Evolutionary conservation across 1,284 basidiomycete genomes (phyloP), one percentile per base, ranked within the genome.

Genomic region (Sporisorium reilianum): DNA sequence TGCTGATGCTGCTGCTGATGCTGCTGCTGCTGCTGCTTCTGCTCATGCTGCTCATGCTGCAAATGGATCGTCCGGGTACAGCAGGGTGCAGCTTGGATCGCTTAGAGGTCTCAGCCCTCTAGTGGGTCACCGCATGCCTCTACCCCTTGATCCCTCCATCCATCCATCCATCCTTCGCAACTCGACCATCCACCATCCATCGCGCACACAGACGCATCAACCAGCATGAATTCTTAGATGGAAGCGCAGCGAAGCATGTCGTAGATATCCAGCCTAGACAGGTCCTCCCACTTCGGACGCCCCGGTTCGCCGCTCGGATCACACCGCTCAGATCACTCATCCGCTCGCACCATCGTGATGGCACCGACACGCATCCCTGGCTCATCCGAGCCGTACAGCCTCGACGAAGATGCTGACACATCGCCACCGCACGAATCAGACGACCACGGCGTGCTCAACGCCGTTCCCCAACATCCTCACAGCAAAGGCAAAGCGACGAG

Each of bases 391-490:
- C 56, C 60, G 14, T 58, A 59, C 23, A 36, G 25, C 5, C 14
- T 56, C 18, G 52, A 62, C 2, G 41, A 36, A 7, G 53, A 55
- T 23, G 55, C 23, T 26, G 50, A 50, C 11, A n/a, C 44, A 22
- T 48, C 57, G 28, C 18, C 50, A 7, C n/a, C 16, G 3, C 42
- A 8, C 16, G 20, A 6, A 10, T 38, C 45, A 12, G 52, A 52
- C 9, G 42, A n/a, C 46, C 28, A 54, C 1, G 41, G 20, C 3
- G 26, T 50, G 11, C 62, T 70, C 44, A 56, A 52, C 25, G 32
- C 49, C 3, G 49, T 66, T 11, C 69, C 69, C 41, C 28, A 61
- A 34, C 51, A 72, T 52, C 69, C 69, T 23, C 62, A 66, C 55
- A 41, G 3, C 41, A 52, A 36, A 22, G 49, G 12, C 20, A 59